A percentile compares a stretch with the other conserved stretches of the same genome.
phyloP scores from a whole-genome alignment of 495 filamentous ascomycete genomes.

The Tuber microsphaerosporum region DNA sequence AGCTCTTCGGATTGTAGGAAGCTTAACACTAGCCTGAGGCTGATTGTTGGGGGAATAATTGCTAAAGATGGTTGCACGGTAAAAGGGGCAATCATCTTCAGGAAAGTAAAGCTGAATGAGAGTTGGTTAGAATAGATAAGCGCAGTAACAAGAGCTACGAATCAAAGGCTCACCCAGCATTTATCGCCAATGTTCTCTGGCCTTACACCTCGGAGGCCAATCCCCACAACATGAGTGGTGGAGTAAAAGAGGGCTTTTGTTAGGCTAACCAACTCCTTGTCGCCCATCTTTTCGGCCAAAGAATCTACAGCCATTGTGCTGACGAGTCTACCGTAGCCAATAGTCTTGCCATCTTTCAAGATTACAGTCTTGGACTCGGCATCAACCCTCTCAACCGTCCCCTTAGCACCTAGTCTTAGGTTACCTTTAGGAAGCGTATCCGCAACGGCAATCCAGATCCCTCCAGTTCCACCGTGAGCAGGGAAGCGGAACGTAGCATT shows the following conservation, averaged over 20 bases:
- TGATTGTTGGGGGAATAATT: conserved; percentile 99
- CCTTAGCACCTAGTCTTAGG: conserved; percentile 77
- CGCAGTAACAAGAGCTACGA: neutral
- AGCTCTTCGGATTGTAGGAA: conserved; percentile 77
- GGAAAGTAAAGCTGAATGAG: conserved; percentile 82
- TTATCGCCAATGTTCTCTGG: conserved; percentile 98
- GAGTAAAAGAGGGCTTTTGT: conserved; percentile 96
- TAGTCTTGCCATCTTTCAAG: conserved; percentile 76
- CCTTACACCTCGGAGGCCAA: conserved; percentile 83
- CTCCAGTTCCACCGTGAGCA: conserved; percentile 87
- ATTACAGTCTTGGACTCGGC: conserved; percentile 73
- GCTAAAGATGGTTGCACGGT: conserved; percentile 99
- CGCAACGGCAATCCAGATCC: conserved; percentile 97
- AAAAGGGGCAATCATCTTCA: conserved; percentile 98
- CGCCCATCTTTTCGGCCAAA: conserved; percentile 77
- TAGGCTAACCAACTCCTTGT: conserved; percentile 70
- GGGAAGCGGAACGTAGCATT: conserved; percentile 99
- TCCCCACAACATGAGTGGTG: conserved; percentile 92
- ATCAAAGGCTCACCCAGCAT: conserved; percentile 68
- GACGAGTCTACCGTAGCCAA: conserved; percentile 86
- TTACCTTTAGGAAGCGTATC: conserved; percentile 89
- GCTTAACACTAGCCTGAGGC: conserved; percentile 70
- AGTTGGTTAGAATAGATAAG: conserved; percentile 4
- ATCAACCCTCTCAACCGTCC: conserved; percentile 76
- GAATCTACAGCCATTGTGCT: conserved; percentile 94